Percentiles rank a stretch among this genome's conserved stretches.
These are phyloP conservation scores for Thuidium tamariscinum DNA, from an alignment of 225 moss, liverwort and hornwort genomes.

Conservation along the genomic window DNA sequence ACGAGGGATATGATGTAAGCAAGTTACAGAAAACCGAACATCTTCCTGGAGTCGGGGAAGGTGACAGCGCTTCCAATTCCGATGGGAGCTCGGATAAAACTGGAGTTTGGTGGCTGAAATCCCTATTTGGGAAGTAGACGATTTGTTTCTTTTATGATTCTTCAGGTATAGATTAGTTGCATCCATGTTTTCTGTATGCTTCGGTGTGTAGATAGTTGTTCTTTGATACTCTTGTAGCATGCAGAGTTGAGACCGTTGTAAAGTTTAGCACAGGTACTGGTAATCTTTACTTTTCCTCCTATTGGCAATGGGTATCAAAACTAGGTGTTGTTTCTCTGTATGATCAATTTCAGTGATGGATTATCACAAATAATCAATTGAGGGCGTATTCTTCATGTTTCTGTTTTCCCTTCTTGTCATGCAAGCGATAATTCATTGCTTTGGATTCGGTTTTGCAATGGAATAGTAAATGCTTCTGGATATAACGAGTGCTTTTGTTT, in stretches of 20 bases:
- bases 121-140: slow-evolving; percentile 19
- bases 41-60: slow-evolving; percentile 11
- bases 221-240: not conserved
- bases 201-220: not conserved
- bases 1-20: slow-evolving; percentile 31
- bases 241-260: not conserved
- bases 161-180: not conserved
- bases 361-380: not conserved
- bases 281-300: not conserved
- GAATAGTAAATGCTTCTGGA: not conserved
- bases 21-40: slow-evolving; percentile 17
- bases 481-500: not conserved
- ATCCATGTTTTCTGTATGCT: not conserved
- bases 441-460: not conserved
- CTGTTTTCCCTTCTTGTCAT: not conserved
- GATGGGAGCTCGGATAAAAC: not conserved
- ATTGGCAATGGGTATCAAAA: not conserved
- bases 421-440: not conserved
- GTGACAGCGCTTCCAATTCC: not conserved
- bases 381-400: not conserved
- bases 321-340: not conserved
- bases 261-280: not conserved
- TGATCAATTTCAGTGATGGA: too few species aligned
- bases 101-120: slow-evolving; percentile 66
- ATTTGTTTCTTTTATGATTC: not conserved